Base-by-base conservation (phyloP, 768 basidiomycete genomes). In the Mycena pura region DNA sequence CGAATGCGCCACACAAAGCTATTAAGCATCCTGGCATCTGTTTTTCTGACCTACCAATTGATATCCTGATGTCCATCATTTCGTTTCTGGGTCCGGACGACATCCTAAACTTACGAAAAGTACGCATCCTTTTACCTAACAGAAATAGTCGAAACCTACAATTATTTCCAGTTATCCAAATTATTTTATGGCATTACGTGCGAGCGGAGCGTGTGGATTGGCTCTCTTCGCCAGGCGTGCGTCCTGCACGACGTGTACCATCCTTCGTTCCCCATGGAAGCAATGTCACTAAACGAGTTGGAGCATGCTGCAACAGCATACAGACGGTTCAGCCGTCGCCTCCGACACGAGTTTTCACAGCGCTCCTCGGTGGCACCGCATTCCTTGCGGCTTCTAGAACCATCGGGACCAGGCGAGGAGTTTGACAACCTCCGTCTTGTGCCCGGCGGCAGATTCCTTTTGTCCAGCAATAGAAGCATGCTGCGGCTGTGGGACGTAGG, bases 381-480 rank as follows among this genome's bases (percentile, higher is more conserved):
- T 6, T 31, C 22, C 17, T 24, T 27, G 21, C 54, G 17, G 22
- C 22, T 9, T 7, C 17, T 55, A n/a, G 31, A 55, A 17, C 17
- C 43, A 5, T 9, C 27, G 9, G 4, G 15, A 4, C 4, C 25
- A 11, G 57, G 43, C 2, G 46, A 64, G n/a, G 63, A 64, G 15
- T 64, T 60, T 22, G 53, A 60, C 6, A 21, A 64, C 31, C 25
- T 64, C 19, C 63, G 63, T 11, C 39, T 64, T 9, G 4, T 64
- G n/a, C 59, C 63, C 17, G 63, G 63, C 17, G 63, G 63, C 6
- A 25, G 63, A 51, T 64, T 60, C n/a, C 48, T 64, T 10, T 15
- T 64, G 7, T 47, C 63, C 10, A 46, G 9, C 17, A 15, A 34
- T 10, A 11, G 24, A 24, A 25, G 25, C 15, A 40, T 38, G 1